Percentiles rank a stretch among this genome's conserved stretches.
phyloP scores from a whole-genome alignment of 2,329 filamentous ascomycete species.

The Fusarium brachygibbosum region DNA sequence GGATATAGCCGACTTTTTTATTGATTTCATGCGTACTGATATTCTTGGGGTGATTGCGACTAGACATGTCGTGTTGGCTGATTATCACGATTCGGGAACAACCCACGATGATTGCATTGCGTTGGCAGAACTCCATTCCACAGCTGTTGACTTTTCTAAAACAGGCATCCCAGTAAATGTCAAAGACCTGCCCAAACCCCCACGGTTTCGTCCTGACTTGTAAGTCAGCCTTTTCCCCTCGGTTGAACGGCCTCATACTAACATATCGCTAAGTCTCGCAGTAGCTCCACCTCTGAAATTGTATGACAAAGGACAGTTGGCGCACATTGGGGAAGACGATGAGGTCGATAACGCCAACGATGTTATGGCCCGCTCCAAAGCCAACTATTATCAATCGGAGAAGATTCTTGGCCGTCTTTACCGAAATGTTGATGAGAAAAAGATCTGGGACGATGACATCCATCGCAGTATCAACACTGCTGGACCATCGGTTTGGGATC shows the following conservation, averaged over 20 bases:
- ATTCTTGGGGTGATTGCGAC: slow-evolving; percentile 75
- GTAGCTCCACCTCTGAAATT: slow-evolving; percentile 61
- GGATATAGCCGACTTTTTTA: slow-evolving; percentile 85
- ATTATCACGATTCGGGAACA: slow-evolving; percentile 67
- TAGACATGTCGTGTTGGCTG: slow-evolving; percentile 74
- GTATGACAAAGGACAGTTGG: slow-evolving; percentile 60
- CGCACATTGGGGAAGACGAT: slow-evolving; percentile 46
- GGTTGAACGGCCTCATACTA: neutral
- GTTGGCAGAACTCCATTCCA: slow-evolving; percentile 76
- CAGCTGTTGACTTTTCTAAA: slow-evolving; percentile 82
- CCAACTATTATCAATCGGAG: slow-evolving; percentile 74
- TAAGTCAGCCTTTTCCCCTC: slow-evolving; percentile 51
- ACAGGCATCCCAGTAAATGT: slow-evolving; percentile 73
- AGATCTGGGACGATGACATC: slow-evolving; percentile 70
- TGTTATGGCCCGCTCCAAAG: slow-evolving; percentile 59
- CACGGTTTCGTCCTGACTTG: slow-evolving; percentile 67
- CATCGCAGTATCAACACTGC: slow-evolving; percentile 47
- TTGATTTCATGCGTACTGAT: slow-evolving; percentile 80
- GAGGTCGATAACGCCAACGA: slow-evolving; percentile 57
- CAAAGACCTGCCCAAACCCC: slow-evolving; percentile 57
- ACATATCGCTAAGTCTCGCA: slow-evolving; percentile 56
- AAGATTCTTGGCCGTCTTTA: slow-evolving; percentile 80
- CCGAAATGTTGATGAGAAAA: slow-evolving; percentile 77
- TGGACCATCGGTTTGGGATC: slow-evolving; percentile 60
- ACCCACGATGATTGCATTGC: slow-evolving; percentile 62